Evolutionary conservation across 2,329 filamentous ascomycete genomes (phyloP), one percentile per base, ranked within the genome.

Genomic region (Xylariaceae sp.): DNA sequence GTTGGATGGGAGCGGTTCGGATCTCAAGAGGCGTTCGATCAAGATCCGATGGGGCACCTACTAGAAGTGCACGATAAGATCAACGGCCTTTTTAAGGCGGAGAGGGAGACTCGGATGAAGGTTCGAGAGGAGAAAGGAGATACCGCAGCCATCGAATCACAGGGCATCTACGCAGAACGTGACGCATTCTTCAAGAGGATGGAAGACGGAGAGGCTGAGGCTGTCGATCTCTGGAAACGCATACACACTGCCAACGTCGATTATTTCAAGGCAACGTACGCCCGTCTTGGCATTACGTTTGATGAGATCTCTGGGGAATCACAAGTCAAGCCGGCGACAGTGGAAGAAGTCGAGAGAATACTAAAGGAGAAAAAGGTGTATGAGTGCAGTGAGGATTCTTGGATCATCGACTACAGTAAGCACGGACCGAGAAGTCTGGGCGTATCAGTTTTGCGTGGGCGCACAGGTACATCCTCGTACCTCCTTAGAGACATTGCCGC

Each of bases 1-100:
- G 75, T 87, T 12, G 87, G 84, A 0, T 89, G 84, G 68, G 73
- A 84, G 56, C 77, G 78, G 50, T 88, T 84, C 58, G 87, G 86
- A 1, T 81, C 76, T 5, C 84, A 89, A 59, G 79, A 85, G 19
- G 77, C 80, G 58, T 74, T 89, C 14, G 66, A 76, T n/a, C 73
- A 75, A 22, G 82, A 88, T 55, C 86, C 87, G 0, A 84, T 89
- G 51, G 81, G 81, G 28, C 86, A 89, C 61, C 70, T 89, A 2
- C 85, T 84, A 50, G 79, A 88, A 43, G 81, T 89, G 34, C 88
- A 88, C 60, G 81, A 85, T 52, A 80, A 81, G 67, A 86, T 88
- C 55, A 80, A 80, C 67, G 70, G 72, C 56, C 71, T 81, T 50
- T 74, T 81, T 48, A 68, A 72, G 14, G 78, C 75, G 1, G 81